Percentiles rank a stretch among this genome's conserved stretches.
These are phyloP conservation scores for Chaetomium sp. DNA, from an alignment of 2,329 filamentous ascomycete species.

Conservation along the genomic window DNA sequence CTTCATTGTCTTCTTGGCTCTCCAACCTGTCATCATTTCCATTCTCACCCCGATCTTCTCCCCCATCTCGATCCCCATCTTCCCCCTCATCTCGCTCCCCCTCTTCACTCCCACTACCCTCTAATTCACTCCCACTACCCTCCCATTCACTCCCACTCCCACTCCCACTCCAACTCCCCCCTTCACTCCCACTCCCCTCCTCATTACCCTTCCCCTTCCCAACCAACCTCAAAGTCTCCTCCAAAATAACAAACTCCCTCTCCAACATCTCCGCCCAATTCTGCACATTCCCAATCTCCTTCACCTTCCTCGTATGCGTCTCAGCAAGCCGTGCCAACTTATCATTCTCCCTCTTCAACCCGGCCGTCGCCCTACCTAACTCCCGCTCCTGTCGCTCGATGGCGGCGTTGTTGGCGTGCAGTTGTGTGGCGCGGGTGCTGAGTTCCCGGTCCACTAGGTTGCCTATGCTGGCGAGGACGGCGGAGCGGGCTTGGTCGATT, in stretches of 20 bases:
- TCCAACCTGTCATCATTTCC: no score
- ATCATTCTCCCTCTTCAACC: constrained; percentile 56
- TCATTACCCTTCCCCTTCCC: constrained; percentile 26
- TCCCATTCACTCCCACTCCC: constrained; percentile 14
- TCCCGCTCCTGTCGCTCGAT: constrained; percentile 63
- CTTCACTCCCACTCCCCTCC: constrained; percentile 18
- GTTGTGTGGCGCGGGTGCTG: constrained; percentile 57
- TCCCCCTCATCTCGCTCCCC: constrained; percentile 5
- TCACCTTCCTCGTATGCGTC: constrained; percentile 57
- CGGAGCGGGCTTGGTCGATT: constrained; percentile 51
- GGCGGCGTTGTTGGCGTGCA: constrained; percentile 62
- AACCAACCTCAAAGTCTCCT: constrained; percentile 57
- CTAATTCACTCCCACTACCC: constrained; percentile 32
- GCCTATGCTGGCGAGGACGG: constrained; percentile 57
- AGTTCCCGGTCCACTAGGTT: constrained; percentile 65
- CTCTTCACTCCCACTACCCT: constrained; percentile 20
- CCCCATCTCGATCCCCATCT: neutral
- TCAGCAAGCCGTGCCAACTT: constrained; percentile 59
- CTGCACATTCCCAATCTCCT: constrained; percentile 75
- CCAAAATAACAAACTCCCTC: constrained; percentile 56
- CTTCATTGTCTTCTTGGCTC: neutral
- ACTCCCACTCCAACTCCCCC: constrained; percentile 15
- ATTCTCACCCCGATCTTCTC: no score
- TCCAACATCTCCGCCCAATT: constrained; percentile 83
- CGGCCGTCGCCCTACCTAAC: constrained; percentile 53